Evolutionary conservation across 2,329 filamentous ascomycete genomes (phyloP).

Genomic region (Pyricularia pennisetigena): DNA sequence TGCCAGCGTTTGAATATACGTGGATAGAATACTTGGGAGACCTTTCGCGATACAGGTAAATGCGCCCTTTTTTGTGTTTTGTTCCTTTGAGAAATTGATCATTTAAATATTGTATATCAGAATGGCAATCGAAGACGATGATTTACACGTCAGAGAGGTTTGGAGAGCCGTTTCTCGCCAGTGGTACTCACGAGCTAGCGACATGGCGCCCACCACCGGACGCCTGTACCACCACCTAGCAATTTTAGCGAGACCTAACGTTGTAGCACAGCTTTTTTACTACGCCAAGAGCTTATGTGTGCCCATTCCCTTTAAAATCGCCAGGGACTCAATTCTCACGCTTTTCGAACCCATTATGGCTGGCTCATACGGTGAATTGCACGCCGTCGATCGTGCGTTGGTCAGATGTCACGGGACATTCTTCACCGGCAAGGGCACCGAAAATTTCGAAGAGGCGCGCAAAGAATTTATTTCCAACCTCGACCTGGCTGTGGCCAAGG

Average conservation of each 20-base stretch:
- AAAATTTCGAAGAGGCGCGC: slow-evolving; percentile 34
- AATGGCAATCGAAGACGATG: slow-evolving; percentile 86
- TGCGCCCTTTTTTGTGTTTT: background rate
- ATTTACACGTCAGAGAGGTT: slow-evolving; percentile 62
- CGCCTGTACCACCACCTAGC: slow-evolving; percentile 80
- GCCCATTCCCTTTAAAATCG: too few species aligned
- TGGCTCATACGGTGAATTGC: too few species aligned
- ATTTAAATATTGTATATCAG: slow-evolving; percentile 21
- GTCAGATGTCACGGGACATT: slow-evolving; percentile 46
- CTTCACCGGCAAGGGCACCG: slow-evolving; percentile 40
- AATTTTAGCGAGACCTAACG: too few species aligned
- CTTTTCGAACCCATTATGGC: too few species aligned
- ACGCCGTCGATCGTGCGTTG: too few species aligned
- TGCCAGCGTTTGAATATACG: slow-evolving; percentile 71
- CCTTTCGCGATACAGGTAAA: slow-evolving; percentile 56
- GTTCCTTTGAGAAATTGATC: too few species aligned
- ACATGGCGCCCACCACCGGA: slow-evolving; percentile 65
- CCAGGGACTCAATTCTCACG: too few species aligned
- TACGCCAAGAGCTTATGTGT: too few species aligned
- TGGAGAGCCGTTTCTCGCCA: slow-evolving; percentile 73
- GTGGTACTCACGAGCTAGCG: slow-evolving; percentile 79
- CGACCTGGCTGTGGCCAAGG: slow-evolving; percentile 52
- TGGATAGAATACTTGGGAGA: too few species aligned
- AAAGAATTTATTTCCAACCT: slow-evolving; percentile 42
- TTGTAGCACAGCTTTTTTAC: too few species aligned